These are phyloP conservation scores for Phytomonas sp. DNA, from an alignment of 208 protist genomes.

Conservation along the genomic window DNA sequence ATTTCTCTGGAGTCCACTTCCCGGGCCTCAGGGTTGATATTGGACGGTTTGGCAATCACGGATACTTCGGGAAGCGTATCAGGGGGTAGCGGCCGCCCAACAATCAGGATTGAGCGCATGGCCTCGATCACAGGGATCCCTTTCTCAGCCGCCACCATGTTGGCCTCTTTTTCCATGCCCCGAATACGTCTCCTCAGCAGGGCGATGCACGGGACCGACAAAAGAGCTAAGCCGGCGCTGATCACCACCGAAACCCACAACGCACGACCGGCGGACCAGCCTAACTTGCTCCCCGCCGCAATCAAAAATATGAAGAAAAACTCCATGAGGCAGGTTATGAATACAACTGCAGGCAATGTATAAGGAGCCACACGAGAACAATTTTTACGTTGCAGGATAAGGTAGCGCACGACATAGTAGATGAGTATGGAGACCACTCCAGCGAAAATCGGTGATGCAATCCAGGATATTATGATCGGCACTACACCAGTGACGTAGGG, in stretches of 20 bases:
- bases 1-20: background rate
- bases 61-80: background rate
- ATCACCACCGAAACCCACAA: constrained; percentile 47
- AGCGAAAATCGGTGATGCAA: constrained; percentile 45
- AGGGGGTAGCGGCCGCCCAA: background rate
- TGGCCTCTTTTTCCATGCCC: constrained; percentile 18
- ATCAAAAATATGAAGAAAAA: constrained; percentile 59
- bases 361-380: constrained; percentile 27
- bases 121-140: constrained; percentile 22
- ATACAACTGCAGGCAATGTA: constrained; percentile 35
- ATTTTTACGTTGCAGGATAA: constrained; percentile 31
- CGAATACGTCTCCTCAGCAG: constrained; percentile 26
- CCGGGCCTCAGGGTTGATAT: background rate
- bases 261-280: constrained; percentile 22
- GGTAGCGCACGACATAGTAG: constrained; percentile 24
- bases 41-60: background rate
- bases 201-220: constrained; percentile 35
- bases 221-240: constrained; percentile 20
- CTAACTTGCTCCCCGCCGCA: constrained; percentile 32
- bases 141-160: constrained; percentile 16
- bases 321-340: constrained; percentile 47
- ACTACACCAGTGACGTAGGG: constrained; percentile 44
- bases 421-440: constrained; percentile 28
- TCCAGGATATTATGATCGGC: constrained; percentile 55
- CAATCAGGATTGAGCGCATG: constrained; percentile 20